Conservation (phyloP, 2,329 filamentous ascomycete genomes). For the Colletotrichum aenigma region DNA sequence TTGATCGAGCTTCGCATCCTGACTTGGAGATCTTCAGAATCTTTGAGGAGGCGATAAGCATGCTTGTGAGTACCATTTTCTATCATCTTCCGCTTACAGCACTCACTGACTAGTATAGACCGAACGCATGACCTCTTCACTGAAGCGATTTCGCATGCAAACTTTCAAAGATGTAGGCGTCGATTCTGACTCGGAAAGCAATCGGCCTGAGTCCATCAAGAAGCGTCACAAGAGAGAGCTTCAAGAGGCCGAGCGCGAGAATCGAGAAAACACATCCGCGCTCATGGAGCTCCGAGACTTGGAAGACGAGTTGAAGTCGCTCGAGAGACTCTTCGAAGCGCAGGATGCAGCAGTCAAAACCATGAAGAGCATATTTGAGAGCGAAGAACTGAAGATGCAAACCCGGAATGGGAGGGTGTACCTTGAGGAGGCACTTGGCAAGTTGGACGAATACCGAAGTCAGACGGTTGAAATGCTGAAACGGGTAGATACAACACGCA, state of each 20-base stretch:
- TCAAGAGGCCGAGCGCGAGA: slow-evolving; percentile 54
- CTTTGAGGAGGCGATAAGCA: slow-evolving; percentile 69
- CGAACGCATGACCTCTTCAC: slow-evolving; percentile 65
- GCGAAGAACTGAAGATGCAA: neutral
- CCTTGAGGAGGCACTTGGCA: slow-evolving; percentile 55
- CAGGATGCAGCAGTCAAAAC: slow-evolving; percentile 54
- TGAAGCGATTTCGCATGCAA: slow-evolving; percentile 65
- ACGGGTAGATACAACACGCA: slow-evolving; percentile 61
- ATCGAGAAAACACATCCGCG: slow-evolving; percentile 66
- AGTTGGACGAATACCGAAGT: slow-evolving; percentile 59
- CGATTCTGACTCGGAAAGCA: slow-evolving; percentile 41
- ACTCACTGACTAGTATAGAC: slow-evolving; percentile 41
- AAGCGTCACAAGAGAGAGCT: slow-evolving; percentile 42
- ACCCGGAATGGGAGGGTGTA: slow-evolving; percentile 35
- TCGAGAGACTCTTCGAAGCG: slow-evolving; percentile 61
- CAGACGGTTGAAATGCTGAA: slow-evolving; percentile 62
- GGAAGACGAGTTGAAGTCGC: slow-evolving; percentile 65
- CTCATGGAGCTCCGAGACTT: slow-evolving; percentile 67
- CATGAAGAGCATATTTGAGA: slow-evolving; percentile 2
- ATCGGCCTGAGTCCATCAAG: slow-evolving; percentile 47
- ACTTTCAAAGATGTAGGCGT: slow-evolving; percentile 45
- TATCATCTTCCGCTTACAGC: neutral
- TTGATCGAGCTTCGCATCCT: slow-evolving; percentile 63
- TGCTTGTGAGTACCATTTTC: slow-evolving; percentile 47
- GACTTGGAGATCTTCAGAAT: slow-evolving; percentile 69